Conservation (phyloP, 108 stramenopile genomes). For the Skeletonema tropicum region DNA sequence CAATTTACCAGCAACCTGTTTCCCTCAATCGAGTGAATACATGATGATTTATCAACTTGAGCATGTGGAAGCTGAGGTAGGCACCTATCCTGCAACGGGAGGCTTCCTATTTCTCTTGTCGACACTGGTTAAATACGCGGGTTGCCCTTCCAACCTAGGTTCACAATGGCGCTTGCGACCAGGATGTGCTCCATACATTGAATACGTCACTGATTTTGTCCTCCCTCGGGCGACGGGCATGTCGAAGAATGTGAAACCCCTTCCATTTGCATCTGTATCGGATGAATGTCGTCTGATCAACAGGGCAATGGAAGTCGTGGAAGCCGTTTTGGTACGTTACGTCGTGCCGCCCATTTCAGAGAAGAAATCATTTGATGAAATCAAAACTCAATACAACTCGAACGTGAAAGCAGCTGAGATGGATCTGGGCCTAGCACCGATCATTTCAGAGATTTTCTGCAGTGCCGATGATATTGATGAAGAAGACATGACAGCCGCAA, state of each 20-base stretch:
- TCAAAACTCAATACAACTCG: slow-evolving; percentile 14
- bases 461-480: slow-evolving; percentile 20
- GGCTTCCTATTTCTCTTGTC: slow-evolving; percentile 76
- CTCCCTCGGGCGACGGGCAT: slow-evolving; percentile 67
- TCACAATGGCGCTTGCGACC: slow-evolving; percentile 67
- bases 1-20: slow-evolving; percentile 27
- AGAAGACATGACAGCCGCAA: slow-evolving; percentile 29
- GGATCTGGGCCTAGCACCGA: slow-evolving; percentile 39
- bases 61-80: slow-evolving; percentile 70
- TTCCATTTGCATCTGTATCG: slow-evolving; percentile 58
- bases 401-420: slow-evolving; percentile 20
- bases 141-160: slow-evolving; percentile 75
- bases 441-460: slow-evolving; percentile 29
- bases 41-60: slow-evolving; percentile 83
- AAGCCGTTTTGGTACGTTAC: slow-evolving; percentile 70
- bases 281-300: slow-evolving; percentile 69
- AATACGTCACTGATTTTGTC: slow-evolving; percentile 76
- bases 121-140: slow-evolving; percentile 62
- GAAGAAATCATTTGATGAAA: slow-evolving; percentile 27
- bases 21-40: slow-evolving; percentile 53
- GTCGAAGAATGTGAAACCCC: slow-evolving; percentile 32
- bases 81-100: slow-evolving; percentile 78
- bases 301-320: slow-evolving; percentile 70
- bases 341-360: slow-evolving; percentile 32
- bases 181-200: slow-evolving; percentile 82